A percentile compares a stretch with the other conserved stretches of the same genome.
phyloP scores from a whole-genome alignment of 2,329 filamentous ascomycete genomes.

The Elsinoe perseae region DNA sequence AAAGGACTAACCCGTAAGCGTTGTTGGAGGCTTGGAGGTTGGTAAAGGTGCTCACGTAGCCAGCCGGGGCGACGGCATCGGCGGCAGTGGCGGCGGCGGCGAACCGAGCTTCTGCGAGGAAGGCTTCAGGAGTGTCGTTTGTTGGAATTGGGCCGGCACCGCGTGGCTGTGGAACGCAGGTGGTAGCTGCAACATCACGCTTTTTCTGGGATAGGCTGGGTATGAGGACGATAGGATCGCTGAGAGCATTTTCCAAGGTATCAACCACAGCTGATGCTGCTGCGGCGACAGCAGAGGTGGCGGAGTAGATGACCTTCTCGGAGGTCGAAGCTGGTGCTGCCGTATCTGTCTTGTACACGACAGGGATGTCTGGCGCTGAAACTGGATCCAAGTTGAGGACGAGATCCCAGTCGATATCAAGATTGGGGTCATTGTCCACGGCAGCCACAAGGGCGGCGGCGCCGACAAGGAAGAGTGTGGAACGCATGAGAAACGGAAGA shows the following conservation, averaged over 20 bases:
- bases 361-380: neutral
- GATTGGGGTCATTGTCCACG: neutral
- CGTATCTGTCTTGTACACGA: conserved; percentile 8
- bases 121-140: conserved; percentile 23
- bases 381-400: conserved; percentile 7
- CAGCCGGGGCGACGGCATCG: conserved; percentile 22
- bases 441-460: neutral
- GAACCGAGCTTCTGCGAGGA: conserved; percentile 23
- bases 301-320: conserved; percentile 1
- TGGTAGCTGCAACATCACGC: neutral
- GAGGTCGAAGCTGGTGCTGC: neutral
- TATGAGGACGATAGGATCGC: conserved; percentile 84
- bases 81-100: conserved; percentile 21
- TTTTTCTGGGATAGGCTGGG: conserved; percentile 53
- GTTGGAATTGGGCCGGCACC: conserved; percentile 12
- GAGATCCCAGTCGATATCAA: conserved; percentile 15
- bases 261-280: conserved; percentile 48
- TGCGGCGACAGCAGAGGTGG: conserved; percentile 2
- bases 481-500: neutral
- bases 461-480: neutral
- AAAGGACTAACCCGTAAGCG: conserved; percentile 11
- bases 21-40: conserved; percentile 25
- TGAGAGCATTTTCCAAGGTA: conserved; percentile 92
- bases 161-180: conserved; percentile 4
- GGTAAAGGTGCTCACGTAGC: conserved; percentile 25